Base-by-base conservation (phyloP, 2,329 filamentous ascomycete species). In the Verticillium albo-atrum region DNA sequence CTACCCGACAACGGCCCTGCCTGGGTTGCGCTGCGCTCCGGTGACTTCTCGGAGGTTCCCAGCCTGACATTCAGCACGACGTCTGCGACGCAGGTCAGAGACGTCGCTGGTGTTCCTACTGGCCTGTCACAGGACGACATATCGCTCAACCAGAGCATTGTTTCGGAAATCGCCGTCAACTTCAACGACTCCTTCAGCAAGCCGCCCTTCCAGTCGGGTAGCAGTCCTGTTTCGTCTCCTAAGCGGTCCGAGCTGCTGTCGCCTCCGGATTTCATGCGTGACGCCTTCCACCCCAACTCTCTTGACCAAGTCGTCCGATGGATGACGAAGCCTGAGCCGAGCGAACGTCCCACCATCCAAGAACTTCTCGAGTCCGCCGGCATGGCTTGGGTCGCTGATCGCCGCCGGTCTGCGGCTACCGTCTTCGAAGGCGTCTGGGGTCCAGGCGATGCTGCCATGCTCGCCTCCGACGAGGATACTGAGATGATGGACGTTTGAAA, bases 351-450 rank as follows among this genome's bases (percentile, higher is more conserved):
- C 4, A 84, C 82, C 1, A 84, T 92, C 26, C 82, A 89, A 57
- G 84, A 96, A 63, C 77, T 99, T 12, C 82, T 97, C 54, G 77
- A 83, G 53, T 83, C 88, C 1, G 86, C 88, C 55, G 91, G 92
- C 26, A 82, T 97, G 57, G 83, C 82, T 62, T 99, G 95, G 90
- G 89, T 96, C 32, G 84, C 87, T 58, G 77, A 80, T 56, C 87
- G 92, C 63, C 87, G 92, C 58, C 87, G 89, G 58, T 91, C 92
- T 12, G 91, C 92, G 52, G 95, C 95, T n/a, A 97, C 92, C 0
- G 88, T 99, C 57, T 99, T 90, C 67, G 95, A 99, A 76, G 95
- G 95, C 63, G 95, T 91, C 71, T 99, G 93, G 90, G 95, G 95
- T 4, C 94, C 94, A 32, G 88, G 78, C n/a, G 80, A 83, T 20